Evolutionary conservation across 495 filamentous ascomycete genomes (phyloP).

Genomic region (Talaromyces nanjingensis): DNA sequence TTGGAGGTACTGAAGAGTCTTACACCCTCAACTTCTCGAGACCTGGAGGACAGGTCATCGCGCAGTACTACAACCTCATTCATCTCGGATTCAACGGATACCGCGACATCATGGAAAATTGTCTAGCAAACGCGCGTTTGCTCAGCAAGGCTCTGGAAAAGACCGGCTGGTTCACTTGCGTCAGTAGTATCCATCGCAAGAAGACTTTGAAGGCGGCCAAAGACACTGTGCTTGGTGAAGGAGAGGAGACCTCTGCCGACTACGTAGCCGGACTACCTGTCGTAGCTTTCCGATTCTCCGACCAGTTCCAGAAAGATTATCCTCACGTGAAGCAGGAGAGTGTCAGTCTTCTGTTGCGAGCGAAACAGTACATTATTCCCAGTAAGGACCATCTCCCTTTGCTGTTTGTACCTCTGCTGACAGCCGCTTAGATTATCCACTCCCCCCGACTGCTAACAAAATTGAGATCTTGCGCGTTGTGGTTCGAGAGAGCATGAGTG

Average conservation of each 20-base stretch:
- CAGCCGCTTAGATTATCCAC: constrained; percentile 48
- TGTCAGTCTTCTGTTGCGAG: constrained; percentile 57
- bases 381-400: constrained; percentile 28
- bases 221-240: constrained; percentile 26
- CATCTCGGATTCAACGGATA: constrained; percentile 65
- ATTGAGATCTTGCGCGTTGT: constrained; percentile 67
- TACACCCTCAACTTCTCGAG: constrained; percentile 73
- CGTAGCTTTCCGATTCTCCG: constrained; percentile 59
- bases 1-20: constrained; percentile 66
- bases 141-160: constrained; percentile 62
- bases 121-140: constrained; percentile 60
- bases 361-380: constrained; percentile 70
- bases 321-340: constrained; percentile 60
- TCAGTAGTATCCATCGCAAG: constrained; percentile 58
- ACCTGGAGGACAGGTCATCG: constrained; percentile 64
- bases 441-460: constrained; percentile 55
- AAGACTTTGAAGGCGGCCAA: constrained; percentile 17
- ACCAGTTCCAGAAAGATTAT: constrained; percentile 55
- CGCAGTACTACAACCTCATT: constrained; percentile 72
- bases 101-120: constrained; percentile 61
- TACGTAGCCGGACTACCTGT: constrained; percentile 67
- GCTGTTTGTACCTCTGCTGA: constrained; percentile 5
- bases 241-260: constrained; percentile 46
- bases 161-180: constrained; percentile 57
- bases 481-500: constrained; percentile 60